Evolutionary conservation across 805 yeast genomes (phyloP), one percentile per base, ranked within the genome.

Genomic region (Lachancea dasiensis): DNA sequence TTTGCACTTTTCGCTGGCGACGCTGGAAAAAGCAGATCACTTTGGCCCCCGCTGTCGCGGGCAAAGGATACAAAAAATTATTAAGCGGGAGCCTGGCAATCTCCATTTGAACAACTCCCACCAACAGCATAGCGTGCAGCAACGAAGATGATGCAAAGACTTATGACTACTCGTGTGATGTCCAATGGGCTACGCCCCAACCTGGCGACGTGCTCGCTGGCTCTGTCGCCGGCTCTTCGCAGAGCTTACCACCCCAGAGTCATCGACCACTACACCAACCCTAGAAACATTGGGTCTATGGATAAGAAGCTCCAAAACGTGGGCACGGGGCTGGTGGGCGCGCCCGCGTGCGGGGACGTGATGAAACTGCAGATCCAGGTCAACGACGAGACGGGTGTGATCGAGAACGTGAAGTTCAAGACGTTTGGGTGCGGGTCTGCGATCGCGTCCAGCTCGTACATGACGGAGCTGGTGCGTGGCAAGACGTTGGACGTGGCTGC

Each of bases 351-450:
- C 68, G 98, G 98, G 39, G 98, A 92, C 68, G 98, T 92, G 31
- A 92, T 92, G 96, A 82, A 95, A 67, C 73, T 92, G 48, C 97
- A 92, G 63, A 92, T 92, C 56, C 78, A 89, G 60, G 98, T 92
- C 7, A 81, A 81, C 48, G 97, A 89, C 54, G 79, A 73, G 40
- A 78, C 95, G 17, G 98, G 98, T 1, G 72, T 85, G 38, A 92
- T 92, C 51, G 79, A 85, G 61, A 95, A 92, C 61, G 98, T 90
- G 46, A 90, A 87, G 64, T 92, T 92, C 68, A 92, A 92, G 75
- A 92, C 98, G 3, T 92, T 92, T 67, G 98, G 98, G n/a, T 92
- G 98, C 62, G 98, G 98, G 31, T 79, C 92, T 2, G 98, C 98
- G 36, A 92, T 92, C 60, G 98, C 98, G 1, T 84, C 95, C 2